Base-by-base conservation (phyloP, 2,329 filamentous ascomycete genomes). In the Lasiodiplodia hormozganensis region DNA sequence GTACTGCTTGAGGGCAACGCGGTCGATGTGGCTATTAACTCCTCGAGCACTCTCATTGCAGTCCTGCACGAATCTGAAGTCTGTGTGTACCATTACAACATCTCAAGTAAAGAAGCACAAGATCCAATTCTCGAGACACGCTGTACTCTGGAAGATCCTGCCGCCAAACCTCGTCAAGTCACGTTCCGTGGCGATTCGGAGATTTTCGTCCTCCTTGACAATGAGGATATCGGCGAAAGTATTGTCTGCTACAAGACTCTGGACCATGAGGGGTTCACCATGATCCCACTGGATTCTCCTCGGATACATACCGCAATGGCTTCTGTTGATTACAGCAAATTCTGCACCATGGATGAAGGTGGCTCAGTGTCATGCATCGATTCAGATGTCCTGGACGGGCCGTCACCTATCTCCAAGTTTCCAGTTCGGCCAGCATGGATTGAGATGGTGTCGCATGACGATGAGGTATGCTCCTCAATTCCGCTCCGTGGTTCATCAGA, bases 11-110 rank as follows among this genome's bases (percentile, higher is more conserved):
- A 87, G 16, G 85, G 85, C 0, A 89, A 90, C 65, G 86, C 89
- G 2, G 81, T 92, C 21, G 94, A 97, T 80, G 88, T 96, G 64
- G 88, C 90, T 0, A 89, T 97, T 72, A 91, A 78, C 4, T 71
- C 72, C 25, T 74, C 75, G 7, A 74, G 73, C 28, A 75, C 71
- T 21, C 71, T 71, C 8, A 85, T 98, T 75, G 93, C 89, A 3
- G 86, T 96, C 10, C 82, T 97, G 23, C 92, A 94, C 73, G 84
- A 86, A 34, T 76, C 81, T 18, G 88, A 87, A 1, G 82, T 97
- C 28, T 87, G 90, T 36, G 70, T 96, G 0, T 96, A 91, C 74
- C 80, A 87, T 14, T 93, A 93, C 85, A 86, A 90, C 34, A 82
- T 89, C 62, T 86, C 86, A 67, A 84, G 84, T n/a, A 85, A 85